These are phyloP conservation scores for Colletotrichum destructivum DNA, from an alignment of 2,329 filamentous ascomycete species.

Conservation along the genomic window DNA sequence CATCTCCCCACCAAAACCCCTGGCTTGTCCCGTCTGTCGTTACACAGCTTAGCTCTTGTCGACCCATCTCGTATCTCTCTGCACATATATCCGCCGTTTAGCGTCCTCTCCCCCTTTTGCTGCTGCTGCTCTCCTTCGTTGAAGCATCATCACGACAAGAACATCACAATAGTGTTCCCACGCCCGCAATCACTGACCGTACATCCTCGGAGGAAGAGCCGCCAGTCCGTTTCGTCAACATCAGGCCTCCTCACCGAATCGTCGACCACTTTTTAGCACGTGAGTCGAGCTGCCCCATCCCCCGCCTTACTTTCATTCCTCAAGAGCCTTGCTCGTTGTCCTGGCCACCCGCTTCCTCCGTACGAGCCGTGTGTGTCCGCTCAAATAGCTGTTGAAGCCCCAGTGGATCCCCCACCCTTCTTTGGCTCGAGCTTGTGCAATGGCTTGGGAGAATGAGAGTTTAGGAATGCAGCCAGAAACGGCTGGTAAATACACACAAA, in stretches of 20 bases:
- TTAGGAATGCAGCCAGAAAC: slow-evolving; percentile 35
- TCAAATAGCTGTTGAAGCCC: slow-evolving; percentile 14
- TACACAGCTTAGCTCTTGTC: slow-evolving; percentile 24
- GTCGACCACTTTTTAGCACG: slow-evolving; percentile 11
- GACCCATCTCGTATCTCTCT: slow-evolving; percentile 6
- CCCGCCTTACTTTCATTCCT: slow-evolving; percentile 19
- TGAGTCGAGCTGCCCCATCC: slow-evolving; percentile 14
- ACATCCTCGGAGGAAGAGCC: slow-evolving; percentile 12
- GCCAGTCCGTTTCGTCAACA: slow-evolving; percentile 10
- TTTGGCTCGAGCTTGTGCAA: background rate
- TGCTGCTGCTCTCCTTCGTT: background rate
- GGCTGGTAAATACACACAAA: slow-evolving; percentile 19
- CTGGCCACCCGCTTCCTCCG: background rate
- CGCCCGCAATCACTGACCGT: slow-evolving; percentile 23
- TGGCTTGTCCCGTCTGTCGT: slow-evolving; percentile 29
- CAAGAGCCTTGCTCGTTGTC: slow-evolving; percentile 10
- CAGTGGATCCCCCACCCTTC: slow-evolving; percentile 6
- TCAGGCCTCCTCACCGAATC: slow-evolving; percentile 13
- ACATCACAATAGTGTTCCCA: background rate
- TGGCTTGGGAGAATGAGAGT: slow-evolving; percentile 11
- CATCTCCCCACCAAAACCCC: slow-evolving; percentile 11
- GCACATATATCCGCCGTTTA: slow-evolving; percentile 28
- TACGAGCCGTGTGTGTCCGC: slow-evolving; percentile 15
- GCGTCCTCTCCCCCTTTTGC: background rate
- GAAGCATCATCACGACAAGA: background rate